These are phyloP conservation scores for Epichloe sp. DNA, from an alignment of 2,329 filamentous ascomycete genomes.

Conservation along the genomic window DNA sequence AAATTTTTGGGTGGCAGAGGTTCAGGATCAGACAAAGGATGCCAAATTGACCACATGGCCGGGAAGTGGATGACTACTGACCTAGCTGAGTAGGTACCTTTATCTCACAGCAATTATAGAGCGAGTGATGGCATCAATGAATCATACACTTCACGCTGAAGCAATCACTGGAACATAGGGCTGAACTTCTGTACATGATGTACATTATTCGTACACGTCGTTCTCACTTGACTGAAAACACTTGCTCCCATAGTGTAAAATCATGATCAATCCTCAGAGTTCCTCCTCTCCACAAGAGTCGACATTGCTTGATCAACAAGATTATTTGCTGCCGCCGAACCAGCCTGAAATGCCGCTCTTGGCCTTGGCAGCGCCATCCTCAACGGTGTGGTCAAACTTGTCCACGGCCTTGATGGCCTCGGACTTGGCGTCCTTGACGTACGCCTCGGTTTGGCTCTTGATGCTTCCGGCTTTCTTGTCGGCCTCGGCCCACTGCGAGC, in stretches of 20 bases:
- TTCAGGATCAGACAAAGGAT: no score
- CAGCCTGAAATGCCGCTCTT: conserved; percentile 76
- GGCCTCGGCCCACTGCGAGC: conserved; percentile 34
- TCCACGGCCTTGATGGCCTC: conserved; percentile 62
- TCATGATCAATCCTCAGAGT: background rate
- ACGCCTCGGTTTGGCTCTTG: conserved; percentile 45
- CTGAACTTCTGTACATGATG: background rate
- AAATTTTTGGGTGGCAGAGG: no score
- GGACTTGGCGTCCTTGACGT: conserved; percentile 49
- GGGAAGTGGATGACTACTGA: no score
- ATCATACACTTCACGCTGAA: background rate
- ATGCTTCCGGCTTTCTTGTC: conserved; percentile 49
- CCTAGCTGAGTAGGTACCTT: background rate
- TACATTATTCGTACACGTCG: background rate
- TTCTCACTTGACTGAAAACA: background rate
- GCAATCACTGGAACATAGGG: background rate
- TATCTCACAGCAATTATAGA: background rate
- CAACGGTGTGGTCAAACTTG: conserved; percentile 70
- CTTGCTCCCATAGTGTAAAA: background rate
- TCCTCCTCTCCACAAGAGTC: background rate
- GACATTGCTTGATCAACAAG: background rate
- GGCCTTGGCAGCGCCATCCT: conserved; percentile 64
- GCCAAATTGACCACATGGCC: no score
- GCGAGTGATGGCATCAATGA: background rate
- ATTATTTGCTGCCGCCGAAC: conserved; percentile 57